These are phyloP conservation scores for Cutaneotrichosporon sp. DNA, from an alignment of 1,284 basidiomycete species.

Conservation along the genomic window DNA sequence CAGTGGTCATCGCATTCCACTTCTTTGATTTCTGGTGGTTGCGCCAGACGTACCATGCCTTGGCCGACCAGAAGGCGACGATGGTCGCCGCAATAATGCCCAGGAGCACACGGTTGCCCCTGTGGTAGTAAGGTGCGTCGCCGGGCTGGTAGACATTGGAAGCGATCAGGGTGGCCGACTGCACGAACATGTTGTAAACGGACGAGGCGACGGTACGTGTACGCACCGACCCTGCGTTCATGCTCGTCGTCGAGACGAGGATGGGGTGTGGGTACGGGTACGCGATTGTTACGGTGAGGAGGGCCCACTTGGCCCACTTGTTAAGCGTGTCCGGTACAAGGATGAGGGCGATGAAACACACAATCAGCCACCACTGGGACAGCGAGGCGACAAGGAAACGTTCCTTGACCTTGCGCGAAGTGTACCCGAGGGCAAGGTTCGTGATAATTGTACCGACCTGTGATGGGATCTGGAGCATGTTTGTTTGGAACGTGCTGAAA, in stretches of 20 bases:
- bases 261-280: slow-evolving; percentile 19
- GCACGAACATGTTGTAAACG: slow-evolving; percentile 42
- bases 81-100: slow-evolving; percentile 26
- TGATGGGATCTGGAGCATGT: slow-evolving; percentile 43
- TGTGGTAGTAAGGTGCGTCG: slow-evolving; percentile 35
- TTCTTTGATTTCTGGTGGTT: slow-evolving; percentile 27
- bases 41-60: slow-evolving; percentile 23
- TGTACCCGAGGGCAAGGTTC: slow-evolving; percentile 31
- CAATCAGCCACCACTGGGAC: slow-evolving; percentile 29
- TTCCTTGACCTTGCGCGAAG: slow-evolving; percentile 29
- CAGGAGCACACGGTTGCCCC: slow-evolving; percentile 34
- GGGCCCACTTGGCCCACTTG: slow-evolving; percentile 23
- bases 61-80: slow-evolving; percentile 21
- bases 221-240: slow-evolving; percentile 38
- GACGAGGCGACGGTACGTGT: slow-evolving; percentile 37
- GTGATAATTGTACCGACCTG: slow-evolving; percentile 38
- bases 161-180: slow-evolving; percentile 28
- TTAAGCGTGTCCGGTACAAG: slow-evolving; percentile 20
- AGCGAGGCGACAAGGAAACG: slow-evolving; percentile 21
- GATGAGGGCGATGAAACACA: slow-evolving; percentile 28
- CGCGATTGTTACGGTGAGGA: slow-evolving; percentile 18
- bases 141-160: slow-evolving; percentile 35
- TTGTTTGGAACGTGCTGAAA: slow-evolving; percentile 45
- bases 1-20: slow-evolving; percentile 30
- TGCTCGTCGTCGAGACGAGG: slow-evolving; percentile 28